These are phyloP conservation scores for Dentipellis sp. DNA, from an alignment of 768 basidiomycete species.

Conservation along the genomic window DNA sequence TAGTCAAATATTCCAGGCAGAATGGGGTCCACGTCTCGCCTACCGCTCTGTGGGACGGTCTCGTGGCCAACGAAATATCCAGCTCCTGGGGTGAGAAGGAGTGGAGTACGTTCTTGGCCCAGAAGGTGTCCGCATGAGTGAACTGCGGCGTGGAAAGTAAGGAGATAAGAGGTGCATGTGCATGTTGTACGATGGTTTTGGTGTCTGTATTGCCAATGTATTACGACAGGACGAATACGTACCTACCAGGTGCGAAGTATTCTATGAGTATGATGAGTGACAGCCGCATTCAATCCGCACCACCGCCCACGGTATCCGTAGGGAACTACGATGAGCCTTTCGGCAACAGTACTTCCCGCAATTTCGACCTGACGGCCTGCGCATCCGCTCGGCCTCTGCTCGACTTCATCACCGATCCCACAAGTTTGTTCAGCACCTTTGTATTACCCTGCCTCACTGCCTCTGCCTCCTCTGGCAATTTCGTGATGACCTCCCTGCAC, in stretches of 20 bases:
- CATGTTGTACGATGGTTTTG: too few species aligned
- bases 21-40: slow-evolving; percentile 91
- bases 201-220: not conserved
- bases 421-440: slow-evolving; percentile 73
- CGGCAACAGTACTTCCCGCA: slow-evolving; percentile 36
- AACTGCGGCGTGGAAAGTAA: not conserved
- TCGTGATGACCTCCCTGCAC: slow-evolving; percentile 55
- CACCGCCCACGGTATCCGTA: not conserved
- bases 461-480: slow-evolving; percentile 56
- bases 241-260: too few species aligned
- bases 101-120: slow-evolving; percentile 67
- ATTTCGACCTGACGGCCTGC: slow-evolving; percentile 36
- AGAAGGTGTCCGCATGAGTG: slow-evolving; percentile 37
- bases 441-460: slow-evolving; percentile 59
- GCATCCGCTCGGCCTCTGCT: slow-evolving; percentile 78
- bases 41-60: slow-evolving; percentile 69
- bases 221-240: not conserved
- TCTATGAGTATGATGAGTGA: not conserved
- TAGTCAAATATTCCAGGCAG: slow-evolving; percentile 88
- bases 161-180: not conserved
- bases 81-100: slow-evolving; percentile 78
- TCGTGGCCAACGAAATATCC: slow-evolving; percentile 61
- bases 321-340: not conserved
- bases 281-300: not conserved
- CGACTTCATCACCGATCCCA: slow-evolving; percentile 80